A percentile compares a stretch with the other conserved stretches of the same genome.
Conservation (phyloP, 768 basidiomycete species). For the Clathrus columnatus region DNA sequence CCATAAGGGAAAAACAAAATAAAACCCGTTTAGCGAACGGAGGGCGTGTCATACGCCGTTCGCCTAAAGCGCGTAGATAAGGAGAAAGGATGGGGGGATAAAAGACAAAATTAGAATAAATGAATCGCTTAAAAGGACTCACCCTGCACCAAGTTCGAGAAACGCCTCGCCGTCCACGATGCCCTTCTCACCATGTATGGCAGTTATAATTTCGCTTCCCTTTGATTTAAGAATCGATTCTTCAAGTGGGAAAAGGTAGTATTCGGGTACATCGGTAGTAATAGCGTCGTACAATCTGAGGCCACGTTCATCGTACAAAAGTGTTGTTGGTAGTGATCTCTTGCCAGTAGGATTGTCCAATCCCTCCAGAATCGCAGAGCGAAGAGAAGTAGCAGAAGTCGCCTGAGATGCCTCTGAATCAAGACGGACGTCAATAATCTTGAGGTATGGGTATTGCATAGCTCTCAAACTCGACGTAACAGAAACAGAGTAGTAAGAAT, state of each 20-base stretch:
- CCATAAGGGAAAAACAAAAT: too few species aligned
- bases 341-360: slow-evolving; percentile 44
- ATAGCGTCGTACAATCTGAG: slow-evolving; percentile 81
- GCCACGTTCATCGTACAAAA: slow-evolving; percentile 82
- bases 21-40: too few species aligned
- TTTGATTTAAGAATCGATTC: slow-evolving; percentile 68
- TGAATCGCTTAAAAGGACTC: slow-evolving; percentile 31
- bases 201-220: slow-evolving; percentile 62
- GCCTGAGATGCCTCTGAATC: slow-evolving; percentile 15
- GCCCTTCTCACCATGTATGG: slow-evolving; percentile 49
- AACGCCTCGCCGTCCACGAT: slow-evolving; percentile 44
- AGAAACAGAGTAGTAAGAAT: not conserved
- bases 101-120: slow-evolving; percentile 1
- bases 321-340: slow-evolving; percentile 68
- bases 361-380: slow-evolving; percentile 40
- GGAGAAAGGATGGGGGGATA: not conserved
- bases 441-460: not conserved
- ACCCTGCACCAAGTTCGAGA: slow-evolving; percentile 94
- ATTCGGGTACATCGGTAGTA: slow-evolving; percentile 68
- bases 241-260: slow-evolving; percentile 88
- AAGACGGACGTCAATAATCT: slow-evolving; percentile 12
- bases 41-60: too few species aligned
- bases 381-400: slow-evolving; percentile 25
- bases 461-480: not conserved
- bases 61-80: too few species aligned